Percentiles rank a stretch among this genome's conserved stretches.
phyloP scores from a whole-genome alignment of 768 basidiomycete species.

The Hygrophoropsis aurantiaca region DNA sequence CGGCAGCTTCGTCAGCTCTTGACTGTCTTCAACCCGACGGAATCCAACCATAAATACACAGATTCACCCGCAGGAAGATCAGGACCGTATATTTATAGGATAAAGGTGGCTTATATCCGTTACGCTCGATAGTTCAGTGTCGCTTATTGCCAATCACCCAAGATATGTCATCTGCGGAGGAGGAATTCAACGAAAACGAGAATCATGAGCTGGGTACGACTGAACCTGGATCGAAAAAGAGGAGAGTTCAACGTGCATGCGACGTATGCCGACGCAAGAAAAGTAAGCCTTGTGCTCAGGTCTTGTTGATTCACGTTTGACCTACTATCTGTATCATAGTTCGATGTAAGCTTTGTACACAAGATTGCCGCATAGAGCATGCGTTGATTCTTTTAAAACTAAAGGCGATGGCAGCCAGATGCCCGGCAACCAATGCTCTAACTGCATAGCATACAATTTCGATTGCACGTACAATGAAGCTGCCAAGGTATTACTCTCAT shows the following conservation, averaged over 20 bases:
- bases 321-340: constrained; percentile 38
- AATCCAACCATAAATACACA: no score
- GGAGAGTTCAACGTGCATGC: constrained; percentile 76
- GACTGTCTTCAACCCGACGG: no score
- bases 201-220: constrained; percentile 2
- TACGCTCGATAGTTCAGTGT: constrained; percentile 1
- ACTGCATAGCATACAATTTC: constrained; percentile 47
- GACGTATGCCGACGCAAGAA: constrained; percentile 85
- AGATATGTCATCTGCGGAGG: constrained; percentile 67
- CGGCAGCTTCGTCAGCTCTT: no score
- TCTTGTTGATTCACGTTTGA: not conserved
- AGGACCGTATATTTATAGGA: constrained; percentile 4
- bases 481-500: constrained; percentile 42
- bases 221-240: constrained; percentile 54
- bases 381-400: not conserved
- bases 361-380: not conserved
- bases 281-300: constrained; percentile 42
- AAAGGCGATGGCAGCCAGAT: constrained; percentile 63
- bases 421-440: constrained; percentile 54
- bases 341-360: constrained; percentile 49
- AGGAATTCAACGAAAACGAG: constrained; percentile 54
- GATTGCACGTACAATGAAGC: constrained; percentile 58
- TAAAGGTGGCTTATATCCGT: not conserved
- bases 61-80: no score
- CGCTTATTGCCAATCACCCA: not conserved